These are phyloP conservation scores for Pythium guiyangense DNA, from an alignment of 352 stramenopile species.

Conservation along the genomic window DNA sequence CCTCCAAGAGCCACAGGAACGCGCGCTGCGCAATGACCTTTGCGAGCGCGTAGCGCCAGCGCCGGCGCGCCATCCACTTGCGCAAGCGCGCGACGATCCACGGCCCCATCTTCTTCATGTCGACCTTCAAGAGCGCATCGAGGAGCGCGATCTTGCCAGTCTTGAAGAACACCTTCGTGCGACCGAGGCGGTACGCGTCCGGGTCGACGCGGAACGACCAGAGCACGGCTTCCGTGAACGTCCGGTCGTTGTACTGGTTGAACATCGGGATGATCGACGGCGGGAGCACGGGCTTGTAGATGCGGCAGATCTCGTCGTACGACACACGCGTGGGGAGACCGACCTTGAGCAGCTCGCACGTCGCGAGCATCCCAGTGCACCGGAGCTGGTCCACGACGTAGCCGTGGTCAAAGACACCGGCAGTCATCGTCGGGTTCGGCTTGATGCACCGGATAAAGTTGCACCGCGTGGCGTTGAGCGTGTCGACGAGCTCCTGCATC, in stretches of 20 bases:
- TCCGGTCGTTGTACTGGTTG: constrained; percentile 74
- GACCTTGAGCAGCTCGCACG: constrained; percentile 90
- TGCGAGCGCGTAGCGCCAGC: constrained; percentile 79
- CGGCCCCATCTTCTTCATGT: constrained; percentile 88
- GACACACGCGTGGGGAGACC: constrained; percentile 86
- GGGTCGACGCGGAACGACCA: constrained; percentile 88
- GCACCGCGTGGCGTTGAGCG: constrained; percentile 77
- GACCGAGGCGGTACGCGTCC: constrained; percentile 83
- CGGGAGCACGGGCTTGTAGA: constrained; percentile 80
- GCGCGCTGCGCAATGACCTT: constrained; percentile 82
- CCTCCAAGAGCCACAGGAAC: constrained; percentile 78
- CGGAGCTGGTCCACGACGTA: constrained; percentile 89
- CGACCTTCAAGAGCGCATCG: constrained; percentile 82
- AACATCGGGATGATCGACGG: constrained; percentile 79
- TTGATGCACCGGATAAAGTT: constrained; percentile 92
- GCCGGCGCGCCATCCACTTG: constrained; percentile 81
- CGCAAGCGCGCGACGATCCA: constrained; percentile 81
- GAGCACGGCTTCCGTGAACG: constrained; percentile 85
- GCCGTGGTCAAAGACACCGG: constrained; percentile 81
- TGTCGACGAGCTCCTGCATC: constrained; percentile 85
- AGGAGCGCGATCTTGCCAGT: constrained; percentile 88
- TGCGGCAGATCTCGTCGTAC: constrained; percentile 88
- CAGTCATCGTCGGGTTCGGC: constrained; percentile 81
- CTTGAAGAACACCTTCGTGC: constrained; percentile 91
- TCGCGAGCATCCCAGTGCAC: constrained; percentile 87